Conservation (phyloP, 2,329 filamentous ascomycete species). For the Colletotrichum chrysophilum region DNA sequence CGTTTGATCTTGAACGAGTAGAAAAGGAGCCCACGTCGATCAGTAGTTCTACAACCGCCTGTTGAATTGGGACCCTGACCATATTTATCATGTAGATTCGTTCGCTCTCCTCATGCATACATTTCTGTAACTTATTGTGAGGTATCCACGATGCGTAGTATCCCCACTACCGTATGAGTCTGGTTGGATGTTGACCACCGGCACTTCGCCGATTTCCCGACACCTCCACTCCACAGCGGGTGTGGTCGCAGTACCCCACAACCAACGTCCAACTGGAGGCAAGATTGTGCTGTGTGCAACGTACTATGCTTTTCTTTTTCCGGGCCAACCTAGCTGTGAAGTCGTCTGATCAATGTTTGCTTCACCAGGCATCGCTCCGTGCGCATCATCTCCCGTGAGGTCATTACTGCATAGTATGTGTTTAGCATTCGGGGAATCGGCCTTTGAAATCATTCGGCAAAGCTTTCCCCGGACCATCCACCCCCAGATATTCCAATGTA, state of each 20-base stretch:
- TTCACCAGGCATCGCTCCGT: background rate
- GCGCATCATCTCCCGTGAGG: background rate
- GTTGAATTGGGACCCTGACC: background rate
- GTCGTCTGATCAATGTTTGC: background rate
- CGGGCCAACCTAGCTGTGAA: background rate
- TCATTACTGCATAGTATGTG: background rate
- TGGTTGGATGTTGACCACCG: background rate
- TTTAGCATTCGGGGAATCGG: background rate
- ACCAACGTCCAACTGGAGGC: background rate
- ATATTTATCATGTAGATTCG: background rate
- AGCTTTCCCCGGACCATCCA: background rate
- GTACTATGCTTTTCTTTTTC: background rate
- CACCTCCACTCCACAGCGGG: background rate
- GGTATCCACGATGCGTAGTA: background rate
- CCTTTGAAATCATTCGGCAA: background rate
- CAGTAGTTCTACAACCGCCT: accelerated
- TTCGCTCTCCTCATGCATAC: no score
- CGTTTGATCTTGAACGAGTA: background rate
- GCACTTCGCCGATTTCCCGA: background rate
- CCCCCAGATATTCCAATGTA: background rate
- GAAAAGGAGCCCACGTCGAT: background rate
- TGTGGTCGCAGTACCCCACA: background rate
- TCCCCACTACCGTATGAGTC: background rate
- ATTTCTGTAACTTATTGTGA: no score
- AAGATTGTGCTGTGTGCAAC: background rate